Base-by-base conservation (phyloP, 2,329 filamentous ascomycete species). In the Alternaria sp. region DNA sequence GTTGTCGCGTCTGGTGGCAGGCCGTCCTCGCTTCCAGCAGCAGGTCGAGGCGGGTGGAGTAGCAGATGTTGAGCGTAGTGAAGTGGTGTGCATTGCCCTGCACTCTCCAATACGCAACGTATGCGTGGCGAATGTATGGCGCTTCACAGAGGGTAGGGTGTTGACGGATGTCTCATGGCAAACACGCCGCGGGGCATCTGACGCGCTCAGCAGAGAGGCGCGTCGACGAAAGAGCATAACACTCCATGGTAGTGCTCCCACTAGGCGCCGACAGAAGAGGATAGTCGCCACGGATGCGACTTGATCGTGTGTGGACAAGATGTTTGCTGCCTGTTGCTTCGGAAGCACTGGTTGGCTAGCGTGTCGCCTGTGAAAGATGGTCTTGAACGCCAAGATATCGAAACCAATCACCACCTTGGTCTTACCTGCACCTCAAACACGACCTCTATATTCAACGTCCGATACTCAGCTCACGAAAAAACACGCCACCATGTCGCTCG, bases 171-270 rank as follows among this genome's bases (percentile, higher is more conserved):
- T 63, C 51, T 67, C 60, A 67, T 59, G 38, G 66, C 56, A 56
- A 54, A 54, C 66, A 55, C 64, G 64, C 64, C 61, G 62, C 49
- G 45, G 50, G 45, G 59, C 43, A 54, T 62, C 48, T 60, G 66
- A 67, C 66, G 67, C 74, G 69, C 69, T 66, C 59, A 64, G 59
- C 48, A 69, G 55, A 58, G 69, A 64, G 68, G 65, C 72, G 71
- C 74, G 64, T 69, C 62, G 67, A 67, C 62, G 67, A 68, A 62
- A 65, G 63, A 72, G 72, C 75, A 78, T 78, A 66, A 63, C 71
- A 63, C 73, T 75, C 76, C 75, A 78, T 78, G 60, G 66, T 70
- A 67, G 69, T 72, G 73, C 73, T 71, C 66, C 65, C 30, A 51
- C 62, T 66, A 76, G 75, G 72, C 74, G 75, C 70, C 62, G 63